Evolutionary conservation across 2,329 filamentous ascomycete genomes (phyloP).

Genomic region (Chaetomium olivaceum): DNA sequence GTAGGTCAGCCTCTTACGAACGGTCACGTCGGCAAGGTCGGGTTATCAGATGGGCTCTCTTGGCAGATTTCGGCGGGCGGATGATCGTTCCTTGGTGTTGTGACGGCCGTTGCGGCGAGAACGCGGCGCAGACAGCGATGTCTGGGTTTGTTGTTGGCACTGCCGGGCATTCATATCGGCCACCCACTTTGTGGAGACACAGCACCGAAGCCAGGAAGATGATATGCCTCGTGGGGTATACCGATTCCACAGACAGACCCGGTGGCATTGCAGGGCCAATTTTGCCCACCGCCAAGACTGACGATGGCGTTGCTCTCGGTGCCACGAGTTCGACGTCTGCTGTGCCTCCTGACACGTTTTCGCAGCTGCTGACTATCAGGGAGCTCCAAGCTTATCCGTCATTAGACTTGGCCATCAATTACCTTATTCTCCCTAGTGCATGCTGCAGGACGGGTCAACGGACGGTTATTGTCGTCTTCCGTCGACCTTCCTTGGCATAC

Average conservation of each 20-base stretch:
- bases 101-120: constrained; percentile 5
- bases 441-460: background rate
- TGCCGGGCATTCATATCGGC: background rate
- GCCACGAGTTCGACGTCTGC: constrained; percentile 1
- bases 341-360: constrained; percentile 15
- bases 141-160: background rate
- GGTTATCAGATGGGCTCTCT: constrained; percentile 10
- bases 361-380: background rate
- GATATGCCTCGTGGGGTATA: background rate
- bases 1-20: background rate
- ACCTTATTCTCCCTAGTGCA: background rate
- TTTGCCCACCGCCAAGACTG: background rate
- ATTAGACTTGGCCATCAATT: background rate
- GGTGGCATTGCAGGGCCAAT: background rate
- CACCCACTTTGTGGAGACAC: background rate
- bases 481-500: background rate
- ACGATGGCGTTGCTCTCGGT: background rate
- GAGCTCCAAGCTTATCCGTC: background rate
- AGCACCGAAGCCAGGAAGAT: background rate
- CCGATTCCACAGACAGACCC: background rate
- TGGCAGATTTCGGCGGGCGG: constrained; percentile 7
- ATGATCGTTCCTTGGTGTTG: background rate
- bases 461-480: background rate
- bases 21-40: background rate
- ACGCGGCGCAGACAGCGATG: background rate